phyloP scores from a whole-genome alignment of 805 yeast genomes.

The Monosporozyma yasuniensis region DNA sequence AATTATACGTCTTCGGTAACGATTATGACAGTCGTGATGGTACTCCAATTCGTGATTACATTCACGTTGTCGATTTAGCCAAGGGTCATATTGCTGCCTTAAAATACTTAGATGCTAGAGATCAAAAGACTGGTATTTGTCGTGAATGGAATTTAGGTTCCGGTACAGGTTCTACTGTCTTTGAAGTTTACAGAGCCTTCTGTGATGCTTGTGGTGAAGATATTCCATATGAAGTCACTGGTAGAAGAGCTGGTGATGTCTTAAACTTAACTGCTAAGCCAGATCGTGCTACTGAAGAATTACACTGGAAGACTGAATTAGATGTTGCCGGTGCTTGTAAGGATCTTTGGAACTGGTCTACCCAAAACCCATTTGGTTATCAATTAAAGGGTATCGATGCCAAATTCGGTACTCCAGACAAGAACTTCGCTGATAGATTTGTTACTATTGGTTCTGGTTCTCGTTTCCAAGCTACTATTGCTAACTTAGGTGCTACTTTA shows the following conservation, averaged over 20 bases:
- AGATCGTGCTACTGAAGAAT: slow-evolving; percentile 54
- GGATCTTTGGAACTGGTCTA: slow-evolving; percentile 75
- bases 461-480: slow-evolving; percentile 33
- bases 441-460: slow-evolving; percentile 26
- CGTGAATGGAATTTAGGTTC: slow-evolving; percentile 82
- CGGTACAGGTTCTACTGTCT: slow-evolving; percentile 71
- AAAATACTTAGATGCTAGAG: slow-evolving; percentile 35
- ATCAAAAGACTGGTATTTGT: slow-evolving; percentile 39
- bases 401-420: slow-evolving; percentile 13
- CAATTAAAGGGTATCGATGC: slow-evolving; percentile 22
- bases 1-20: slow-evolving; percentile 59
- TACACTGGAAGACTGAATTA: slow-evolving; percentile 52
- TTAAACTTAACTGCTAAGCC: slow-evolving; percentile 66
- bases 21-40: slow-evolving; percentile 69
- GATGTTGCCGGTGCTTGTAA: slow-evolving; percentile 54
- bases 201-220: slow-evolving; percentile 53
- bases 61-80: slow-evolving; percentile 74
- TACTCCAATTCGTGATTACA: slow-evolving; percentile 73
- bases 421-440: slow-evolving; percentile 23
- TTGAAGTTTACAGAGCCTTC: slow-evolving; percentile 60
- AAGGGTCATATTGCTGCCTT: slow-evolving; percentile 69
- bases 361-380: slow-evolving; percentile 57
- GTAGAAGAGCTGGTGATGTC: slow-evolving; percentile 70
- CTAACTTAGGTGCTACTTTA: slow-evolving; percentile 45
- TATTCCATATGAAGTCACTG: slow-evolving; percentile 56